Percentiles rank a stretch among this genome's conserved stretches.
Evolutionary conservation across 73 alveolate genomes (phyloP).

Genomic region (Effrenium voratum): DNA sequence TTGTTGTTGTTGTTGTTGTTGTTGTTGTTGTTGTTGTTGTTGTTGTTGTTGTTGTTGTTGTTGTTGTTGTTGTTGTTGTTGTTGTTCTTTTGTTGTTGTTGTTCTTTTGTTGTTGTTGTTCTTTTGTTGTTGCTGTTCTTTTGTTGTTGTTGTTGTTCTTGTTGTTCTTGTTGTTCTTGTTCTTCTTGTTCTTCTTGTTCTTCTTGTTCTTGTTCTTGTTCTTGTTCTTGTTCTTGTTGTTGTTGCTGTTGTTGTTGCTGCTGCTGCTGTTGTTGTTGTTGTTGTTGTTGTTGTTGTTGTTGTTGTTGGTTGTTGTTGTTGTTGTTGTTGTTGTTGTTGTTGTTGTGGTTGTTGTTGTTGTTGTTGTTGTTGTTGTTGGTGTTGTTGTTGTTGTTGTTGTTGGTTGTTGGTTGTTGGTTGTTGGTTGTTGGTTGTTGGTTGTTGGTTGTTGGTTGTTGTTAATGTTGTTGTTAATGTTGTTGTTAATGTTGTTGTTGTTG

Average conservation of each 20-base stretch:
- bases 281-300: background rate
- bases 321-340: constrained; percentile 11
- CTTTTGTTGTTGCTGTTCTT: too few species aligned
- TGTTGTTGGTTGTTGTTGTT: background rate
- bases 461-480: too few species aligned
- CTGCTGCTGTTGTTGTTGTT: background rate
- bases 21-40: background rate
- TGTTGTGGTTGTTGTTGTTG: too few species aligned
- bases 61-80: too few species aligned
- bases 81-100: too few species aligned
- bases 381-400: background rate
- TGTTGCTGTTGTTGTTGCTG: background rate
- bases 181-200: background rate
- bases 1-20: background rate
- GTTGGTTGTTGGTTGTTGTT: too few species aligned
- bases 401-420: background rate
- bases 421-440: background rate
- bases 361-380: background rate
- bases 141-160: constrained; percentile 8
- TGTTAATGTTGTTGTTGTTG: too few species aligned
- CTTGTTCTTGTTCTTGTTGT: background rate
- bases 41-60: background rate
- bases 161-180: background rate
- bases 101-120: background rate
- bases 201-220: background rate